Evolutionary conservation across 106 monocot genomes (phyloP), one percentile per base, ranked within the genome.

Genomic region (Hemerocallis citrina): DNA sequence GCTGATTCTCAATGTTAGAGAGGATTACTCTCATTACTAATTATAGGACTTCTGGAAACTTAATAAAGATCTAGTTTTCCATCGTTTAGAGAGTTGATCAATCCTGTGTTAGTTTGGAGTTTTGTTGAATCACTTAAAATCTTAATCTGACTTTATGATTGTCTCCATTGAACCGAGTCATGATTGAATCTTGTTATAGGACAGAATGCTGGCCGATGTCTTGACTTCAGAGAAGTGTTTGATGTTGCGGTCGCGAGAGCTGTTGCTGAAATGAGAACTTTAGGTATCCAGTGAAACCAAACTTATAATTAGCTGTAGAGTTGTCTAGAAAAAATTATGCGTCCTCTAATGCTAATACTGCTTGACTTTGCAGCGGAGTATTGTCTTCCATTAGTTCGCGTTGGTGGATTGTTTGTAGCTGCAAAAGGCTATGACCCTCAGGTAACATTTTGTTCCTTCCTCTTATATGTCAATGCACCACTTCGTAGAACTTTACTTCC

Each of bases 231-330:
- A 65, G 87, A 92, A 62, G 17, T 7, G 24, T 92, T 78, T 73
- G 92, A 92, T 75, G 80, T 92, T 50, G 87, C 84, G 61, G 72
- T 87, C 6, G 87, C 92, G 52, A 83, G 92, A 76, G 92, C 92
- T 61, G 92, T 92, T 76, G 92, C 92, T 55, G 92, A 92, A 70
- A 75, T 92, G 87, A 66, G 87, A 59, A 70, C 76, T 59, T 65
- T 92, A 76, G 96, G 96, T 96, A 27, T 35, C 24, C n/a, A 75
- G 92, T 19, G 34, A 57, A 12, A 0, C 54, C 21, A 6, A 17
- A 20, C 30, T 36, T 12, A 32, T 21, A 21, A 14, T 40, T 17
- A 87, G 87, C 22, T 28, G 36, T 12, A 19, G 8, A 17, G 37
- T 68, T 27, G 23, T 23, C 29, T 49, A 16, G 9, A 17, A 21